Evolutionary conservation across 2,329 filamentous ascomycete genomes (phyloP).

Genomic region (Basipetospora chlamydospora): DNA sequence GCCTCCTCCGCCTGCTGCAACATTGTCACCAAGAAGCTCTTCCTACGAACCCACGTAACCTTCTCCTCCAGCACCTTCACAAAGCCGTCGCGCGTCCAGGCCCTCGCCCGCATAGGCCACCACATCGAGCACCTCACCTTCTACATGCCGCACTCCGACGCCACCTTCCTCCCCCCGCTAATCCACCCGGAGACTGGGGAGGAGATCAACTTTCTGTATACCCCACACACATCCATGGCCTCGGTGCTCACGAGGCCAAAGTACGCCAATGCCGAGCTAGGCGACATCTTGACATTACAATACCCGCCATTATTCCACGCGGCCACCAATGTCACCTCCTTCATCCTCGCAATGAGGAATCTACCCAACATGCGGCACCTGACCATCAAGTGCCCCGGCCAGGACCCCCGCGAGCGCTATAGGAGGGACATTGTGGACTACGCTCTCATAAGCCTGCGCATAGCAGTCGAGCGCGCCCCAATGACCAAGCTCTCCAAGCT

Average conservation of each 20-base stretch:
- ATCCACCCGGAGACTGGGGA: slow-evolving; percentile 62
- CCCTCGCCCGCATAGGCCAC: slow-evolving; percentile 62
- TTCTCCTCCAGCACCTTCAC: slow-evolving; percentile 67
- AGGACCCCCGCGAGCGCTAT: slow-evolving; percentile 54
- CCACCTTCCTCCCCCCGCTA: slow-evolving; percentile 74
- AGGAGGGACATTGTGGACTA: slow-evolving; percentile 73
- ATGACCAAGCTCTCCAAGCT: slow-evolving; percentile 53
- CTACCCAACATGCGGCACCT: slow-evolving; percentile 60
- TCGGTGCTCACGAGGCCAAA: slow-evolving; percentile 52
- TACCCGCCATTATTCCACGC: slow-evolving; percentile 84
- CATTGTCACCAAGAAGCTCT: slow-evolving; percentile 53
- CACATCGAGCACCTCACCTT: slow-evolving; percentile 70
- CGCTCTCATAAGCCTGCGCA: slow-evolving; percentile 72
- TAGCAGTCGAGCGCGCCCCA: slow-evolving; percentile 62
- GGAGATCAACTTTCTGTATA: slow-evolving; percentile 71
- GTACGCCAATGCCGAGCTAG: slow-evolving; percentile 67
- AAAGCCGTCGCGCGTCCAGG: slow-evolving; percentile 55
- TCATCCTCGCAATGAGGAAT: slow-evolving; percentile 58
- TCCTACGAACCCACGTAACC: slow-evolving; percentile 52
- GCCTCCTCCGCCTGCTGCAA: slow-evolving; percentile 57
- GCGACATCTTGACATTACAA: slow-evolving; percentile 69
- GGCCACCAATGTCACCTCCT: slow-evolving; percentile 73
- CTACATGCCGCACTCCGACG: slow-evolving; percentile 57
- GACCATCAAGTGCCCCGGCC: slow-evolving; percentile 61
- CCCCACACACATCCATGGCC: slow-evolving; percentile 54